Conservation (phyloP, 106 monocot species). For the Dioscorea dumetorum region DNA sequence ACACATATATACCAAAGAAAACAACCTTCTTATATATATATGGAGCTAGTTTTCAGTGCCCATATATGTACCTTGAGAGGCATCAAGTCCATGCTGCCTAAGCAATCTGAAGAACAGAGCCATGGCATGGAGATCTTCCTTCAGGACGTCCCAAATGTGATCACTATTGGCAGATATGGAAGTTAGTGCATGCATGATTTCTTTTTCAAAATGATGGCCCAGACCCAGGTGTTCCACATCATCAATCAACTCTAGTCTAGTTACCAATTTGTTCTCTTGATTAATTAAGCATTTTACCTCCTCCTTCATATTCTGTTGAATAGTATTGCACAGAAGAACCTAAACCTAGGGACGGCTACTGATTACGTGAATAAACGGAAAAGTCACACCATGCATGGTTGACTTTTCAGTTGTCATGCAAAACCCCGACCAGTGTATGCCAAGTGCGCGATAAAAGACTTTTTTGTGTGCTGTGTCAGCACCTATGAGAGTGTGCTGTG, state of each 20-base stretch:
- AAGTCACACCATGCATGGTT: too few relatives aligned
- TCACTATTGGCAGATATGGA: not conserved
- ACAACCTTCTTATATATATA: not conserved
- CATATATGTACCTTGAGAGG: constrained; percentile 9
- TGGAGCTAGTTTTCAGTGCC: not conserved
- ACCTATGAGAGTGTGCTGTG: too few relatives aligned
- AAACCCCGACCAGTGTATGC: too few relatives aligned
- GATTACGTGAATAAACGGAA: too few relatives aligned
- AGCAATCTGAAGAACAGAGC: constrained; percentile 7
- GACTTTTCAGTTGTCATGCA: too few relatives aligned
- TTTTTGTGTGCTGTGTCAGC: too few relatives aligned
- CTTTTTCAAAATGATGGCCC: constrained; percentile 10
- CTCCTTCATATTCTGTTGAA: too few relatives aligned
- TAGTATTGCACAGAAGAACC: too few relatives aligned
- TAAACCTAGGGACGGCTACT: too few relatives aligned
- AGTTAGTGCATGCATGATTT: not conserved
- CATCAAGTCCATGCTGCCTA: constrained; percentile 3
- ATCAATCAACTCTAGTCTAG: constrained; percentile 12
- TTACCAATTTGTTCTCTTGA: not conserved
- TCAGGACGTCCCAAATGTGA: not conserved
- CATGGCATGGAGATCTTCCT: constrained; percentile 10
- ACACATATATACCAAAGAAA: not conserved
- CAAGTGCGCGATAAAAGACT: too few relatives aligned
- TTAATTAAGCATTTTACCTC: constrained; percentile 1
- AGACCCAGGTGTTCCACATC: constrained; percentile 8